Conservation (phyloP, 1,139 yeast species). For the Nakaseomyces delphensis region DNA sequence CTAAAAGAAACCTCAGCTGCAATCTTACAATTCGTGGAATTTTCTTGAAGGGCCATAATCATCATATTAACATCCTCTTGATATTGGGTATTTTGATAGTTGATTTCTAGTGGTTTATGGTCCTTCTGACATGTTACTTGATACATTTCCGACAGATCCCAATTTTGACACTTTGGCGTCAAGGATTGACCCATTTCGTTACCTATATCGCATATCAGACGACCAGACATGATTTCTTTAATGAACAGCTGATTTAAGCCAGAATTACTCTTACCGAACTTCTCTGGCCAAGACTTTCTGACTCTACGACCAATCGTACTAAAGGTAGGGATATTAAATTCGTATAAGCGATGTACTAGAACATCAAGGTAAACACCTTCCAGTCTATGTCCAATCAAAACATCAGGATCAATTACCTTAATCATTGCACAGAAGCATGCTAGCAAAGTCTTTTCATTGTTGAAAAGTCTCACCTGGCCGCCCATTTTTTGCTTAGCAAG, state of each 20-base stretch:
- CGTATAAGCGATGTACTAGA: slow-evolving; percentile 72
- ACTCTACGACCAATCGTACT: slow-evolving; percentile 77
- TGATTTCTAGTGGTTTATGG: slow-evolving; percentile 60
- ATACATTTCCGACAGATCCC: slow-evolving; percentile 92
- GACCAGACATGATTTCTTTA: slow-evolving; percentile 71
- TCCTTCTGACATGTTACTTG: slow-evolving; percentile 59
- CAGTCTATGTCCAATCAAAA: slow-evolving; percentile 76
- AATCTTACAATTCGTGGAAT: slow-evolving; percentile 55
- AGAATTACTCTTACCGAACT: slow-evolving; percentile 47
- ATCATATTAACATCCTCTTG: slow-evolving; percentile 61
- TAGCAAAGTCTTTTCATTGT: slow-evolving; percentile 65
- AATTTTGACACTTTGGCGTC: slow-evolving; percentile 87
- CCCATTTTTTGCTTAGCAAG: slow-evolving; percentile 26
- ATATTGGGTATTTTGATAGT: slow-evolving; percentile 56
- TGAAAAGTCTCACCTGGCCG: slow-evolving; percentile 45
- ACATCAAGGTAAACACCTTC: slow-evolving; percentile 76
- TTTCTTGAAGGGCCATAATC: slow-evolving; percentile 63
- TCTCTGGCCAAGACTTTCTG: slow-evolving; percentile 67
- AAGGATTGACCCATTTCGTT: slow-evolving; percentile 93
- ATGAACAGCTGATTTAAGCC: slow-evolving; percentile 41
- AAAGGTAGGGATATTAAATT: slow-evolving; percentile 65
- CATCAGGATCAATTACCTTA: slow-evolving; percentile 77
- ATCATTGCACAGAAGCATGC: slow-evolving; percentile 66
- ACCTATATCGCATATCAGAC: slow-evolving; percentile 85
- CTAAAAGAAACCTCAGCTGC: slow-evolving; percentile 73